Evolutionary conservation across 164 flowering plant genomes (phyloP).

Genomic region (Liriodendron chinense): DNA sequence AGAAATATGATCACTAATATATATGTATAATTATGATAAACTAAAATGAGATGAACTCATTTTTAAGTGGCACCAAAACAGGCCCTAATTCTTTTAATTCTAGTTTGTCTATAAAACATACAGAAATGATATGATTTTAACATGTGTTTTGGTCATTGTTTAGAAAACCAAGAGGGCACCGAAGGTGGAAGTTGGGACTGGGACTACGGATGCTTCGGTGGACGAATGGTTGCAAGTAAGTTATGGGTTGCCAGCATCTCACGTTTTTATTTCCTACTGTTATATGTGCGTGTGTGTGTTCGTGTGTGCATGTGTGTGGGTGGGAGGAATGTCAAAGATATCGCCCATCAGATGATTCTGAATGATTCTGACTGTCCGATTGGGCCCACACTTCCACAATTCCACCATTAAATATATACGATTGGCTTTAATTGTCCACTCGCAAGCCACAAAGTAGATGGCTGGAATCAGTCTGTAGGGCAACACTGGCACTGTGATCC

Average conservation of each 20-base stretch:
- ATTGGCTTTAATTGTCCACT: too few species aligned
- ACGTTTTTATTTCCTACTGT: background rate
- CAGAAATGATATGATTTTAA: background rate
- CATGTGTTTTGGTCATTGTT: constrained; percentile 4
- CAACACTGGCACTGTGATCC: too few species aligned
- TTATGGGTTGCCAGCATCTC: background rate
- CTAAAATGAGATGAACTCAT: background rate
- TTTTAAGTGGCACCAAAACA: too few species aligned
- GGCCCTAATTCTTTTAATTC: background rate
- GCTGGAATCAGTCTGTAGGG: too few species aligned
- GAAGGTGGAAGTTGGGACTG: constrained; percentile 94
- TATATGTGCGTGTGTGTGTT: too few species aligned
- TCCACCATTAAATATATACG: too few species aligned
- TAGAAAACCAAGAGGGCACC: constrained; percentile 88
- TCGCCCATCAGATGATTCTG: too few species aligned
- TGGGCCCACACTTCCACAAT: too few species aligned
- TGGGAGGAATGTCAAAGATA: too few species aligned
- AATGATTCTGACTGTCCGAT: too few species aligned
- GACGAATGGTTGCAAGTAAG: constrained; percentile 95
- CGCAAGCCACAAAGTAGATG: too few species aligned
- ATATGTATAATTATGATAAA: background rate
- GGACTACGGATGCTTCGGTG: constrained; percentile 62
- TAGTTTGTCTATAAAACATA: background rate
- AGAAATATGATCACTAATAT: background rate
- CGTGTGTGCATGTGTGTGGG: too few species aligned